Evolutionary conservation across 345 rosid species (phyloP), one percentile per base, ranked within the genome.

Genomic region (Gossypium arboreum): DNA sequence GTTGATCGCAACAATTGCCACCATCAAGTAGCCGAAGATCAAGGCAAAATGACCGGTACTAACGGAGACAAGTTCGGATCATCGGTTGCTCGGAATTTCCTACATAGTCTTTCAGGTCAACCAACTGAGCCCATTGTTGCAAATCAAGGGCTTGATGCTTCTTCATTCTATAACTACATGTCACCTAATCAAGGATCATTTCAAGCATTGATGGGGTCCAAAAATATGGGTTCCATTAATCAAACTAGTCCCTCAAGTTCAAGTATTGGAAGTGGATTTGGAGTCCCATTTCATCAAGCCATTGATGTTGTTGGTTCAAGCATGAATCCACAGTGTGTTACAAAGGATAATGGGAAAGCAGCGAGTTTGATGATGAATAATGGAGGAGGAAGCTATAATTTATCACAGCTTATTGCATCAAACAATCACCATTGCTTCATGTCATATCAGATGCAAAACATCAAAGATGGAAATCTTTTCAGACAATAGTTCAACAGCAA

Each of bases 301-400:
- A 57, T 67, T 16, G 79, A 75, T 68, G 74, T 47, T 22, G 61
- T 47, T 22, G 61, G 77, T 41, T 78, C 73, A 47, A 73, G 15
- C 75, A 76, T 67, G n/a, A 62, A 72, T 60, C 60, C 68, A 63
- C 85, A 82, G 64, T 74, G 75, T 77, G 59, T 77, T 39, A 78
- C 74, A 20, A 74, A 43, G 27, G 80, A 81, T 54, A 76, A 20
- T 24, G 18, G 43, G 70, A 66, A 72, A 59, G 16, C 76, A 45
- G 13, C 56, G 22, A 80, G 84, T 3, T 73, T 77, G 76, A 74
- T 68, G 61, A 76, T 83, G 83, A 84, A 75, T 34, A 80, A 77
- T 55, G 92, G 81, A 48, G 92, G 81, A 48, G 83, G 71, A 70
- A 73, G 74, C 81, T 61, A 79, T 41, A 41, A 73, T 65, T 65